These are phyloP conservation scores for Parathielavia hyrcaniae DNA, from an alignment of 495 filamentous ascomycete genomes.

Conservation along the genomic window DNA sequence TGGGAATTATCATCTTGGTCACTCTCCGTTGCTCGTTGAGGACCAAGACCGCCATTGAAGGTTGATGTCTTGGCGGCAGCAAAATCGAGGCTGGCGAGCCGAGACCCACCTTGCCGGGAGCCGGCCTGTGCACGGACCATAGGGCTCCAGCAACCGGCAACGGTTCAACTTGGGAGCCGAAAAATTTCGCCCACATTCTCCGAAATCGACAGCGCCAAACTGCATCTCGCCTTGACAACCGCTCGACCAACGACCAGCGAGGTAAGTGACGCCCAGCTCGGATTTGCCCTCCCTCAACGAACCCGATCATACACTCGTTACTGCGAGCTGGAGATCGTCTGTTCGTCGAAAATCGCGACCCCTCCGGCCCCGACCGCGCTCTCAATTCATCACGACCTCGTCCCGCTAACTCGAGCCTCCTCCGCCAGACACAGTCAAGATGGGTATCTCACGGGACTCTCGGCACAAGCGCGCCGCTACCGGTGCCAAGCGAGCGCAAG, in stretches of 20 bases:
- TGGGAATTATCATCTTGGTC: too few relatives aligned
- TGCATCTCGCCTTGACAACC: slow-evolving; percentile 21
- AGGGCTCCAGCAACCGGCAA: slow-evolving; percentile 17
- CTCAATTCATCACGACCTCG: slow-evolving; percentile 9
- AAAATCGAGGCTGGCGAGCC: too few relatives aligned
- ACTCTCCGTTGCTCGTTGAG: background rate
- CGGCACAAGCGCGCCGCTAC: slow-evolving; percentile 98
- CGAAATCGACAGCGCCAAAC: slow-evolving; percentile 23
- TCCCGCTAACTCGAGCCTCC: slow-evolving; percentile 15
- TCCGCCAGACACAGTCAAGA: slow-evolving; percentile 47
- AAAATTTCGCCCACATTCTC: slow-evolving; percentile 35
- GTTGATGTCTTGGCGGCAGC: background rate
- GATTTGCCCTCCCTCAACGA: slow-evolving; percentile 6
- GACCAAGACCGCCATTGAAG: background rate
- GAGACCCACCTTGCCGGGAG: background rate
- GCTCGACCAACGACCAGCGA: slow-evolving; percentile 26
- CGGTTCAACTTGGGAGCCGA: slow-evolving; percentile 28
- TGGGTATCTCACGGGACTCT: slow-evolving; percentile 99
- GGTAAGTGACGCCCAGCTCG: slow-evolving; percentile 17
- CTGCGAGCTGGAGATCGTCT: slow-evolving; percentile 1
- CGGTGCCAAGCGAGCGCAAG: slow-evolving; percentile 80
- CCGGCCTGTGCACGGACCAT: slow-evolving; percentile 1
- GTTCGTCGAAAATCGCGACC: background rate
- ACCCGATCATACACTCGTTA: background rate
- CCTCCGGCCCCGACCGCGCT: slow-evolving; percentile 9